Evolutionary conservation across 2,329 filamentous ascomycete species (phyloP).

Genomic region (Elsinoe fawcettii): DNA sequence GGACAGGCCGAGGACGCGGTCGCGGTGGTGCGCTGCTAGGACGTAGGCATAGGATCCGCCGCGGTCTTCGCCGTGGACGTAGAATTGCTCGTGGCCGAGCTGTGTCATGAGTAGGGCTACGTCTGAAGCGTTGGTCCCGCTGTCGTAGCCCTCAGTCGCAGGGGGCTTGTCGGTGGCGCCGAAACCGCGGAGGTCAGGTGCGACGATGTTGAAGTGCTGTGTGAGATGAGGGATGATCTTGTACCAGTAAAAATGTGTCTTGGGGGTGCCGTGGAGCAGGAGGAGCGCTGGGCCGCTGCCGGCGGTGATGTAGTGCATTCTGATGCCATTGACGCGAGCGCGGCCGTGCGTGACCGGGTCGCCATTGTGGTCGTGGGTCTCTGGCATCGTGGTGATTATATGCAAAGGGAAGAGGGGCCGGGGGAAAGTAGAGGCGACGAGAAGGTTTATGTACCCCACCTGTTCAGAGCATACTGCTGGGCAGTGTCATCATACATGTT

Average conservation of each 20-base stretch:
- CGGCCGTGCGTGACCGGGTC: slow-evolving; percentile 26
- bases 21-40: slow-evolving; percentile 27
- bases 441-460: slow-evolving; percentile 5
- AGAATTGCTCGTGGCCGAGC: slow-evolving; percentile 29
- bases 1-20: slow-evolving; percentile 27
- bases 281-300: slow-evolving; percentile 26
- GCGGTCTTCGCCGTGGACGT: slow-evolving; percentile 31
- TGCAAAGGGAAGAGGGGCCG: neutral
- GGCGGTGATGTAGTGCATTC: slow-evolving; percentile 29
- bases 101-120: slow-evolving; percentile 31
- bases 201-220: slow-evolving; percentile 31
- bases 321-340: slow-evolving; percentile 28
- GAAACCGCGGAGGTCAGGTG: slow-evolving; percentile 32
- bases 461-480: neutral
- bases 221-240: slow-evolving; percentile 30
- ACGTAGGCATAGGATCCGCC: slow-evolving; percentile 32
- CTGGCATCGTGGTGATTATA: slow-evolving; percentile 9
- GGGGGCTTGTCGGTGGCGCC: slow-evolving; percentile 36
- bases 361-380: slow-evolving; percentile 27
- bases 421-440: neutral
- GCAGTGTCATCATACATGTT: slow-evolving; percentile 3
- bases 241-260: slow-evolving; percentile 33
- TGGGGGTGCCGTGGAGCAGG: slow-evolving; percentile 29
- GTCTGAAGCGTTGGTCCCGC: slow-evolving; percentile 30
- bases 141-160: slow-evolving; percentile 33